Percentiles rank a stretch among this genome's conserved stretches.
Conservation (phyloP, 1,284 basidiomycete species). For the Puccinia novopanici region DNA sequence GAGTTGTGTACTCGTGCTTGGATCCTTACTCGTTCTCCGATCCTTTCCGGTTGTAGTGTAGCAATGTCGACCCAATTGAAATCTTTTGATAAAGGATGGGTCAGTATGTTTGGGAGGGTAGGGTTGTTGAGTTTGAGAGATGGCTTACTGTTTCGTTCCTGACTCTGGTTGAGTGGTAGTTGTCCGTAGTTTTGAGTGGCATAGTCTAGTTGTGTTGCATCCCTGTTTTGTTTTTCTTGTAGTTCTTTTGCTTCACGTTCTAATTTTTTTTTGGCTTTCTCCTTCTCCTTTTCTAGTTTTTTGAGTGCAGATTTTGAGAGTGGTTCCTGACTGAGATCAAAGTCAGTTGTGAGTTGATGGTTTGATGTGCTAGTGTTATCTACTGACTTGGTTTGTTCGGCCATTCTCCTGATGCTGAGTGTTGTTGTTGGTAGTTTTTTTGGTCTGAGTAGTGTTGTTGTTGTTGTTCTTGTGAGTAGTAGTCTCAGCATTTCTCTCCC, state of each 20-base stretch:
- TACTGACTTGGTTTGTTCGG: no score
- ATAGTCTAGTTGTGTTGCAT: constrained; percentile 65
- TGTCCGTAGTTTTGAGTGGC: constrained; percentile 84
- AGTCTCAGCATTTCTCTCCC: no score
- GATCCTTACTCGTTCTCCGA: constrained; percentile 79
- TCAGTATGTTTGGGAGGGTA: background rate
- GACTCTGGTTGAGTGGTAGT: constrained; percentile 88
- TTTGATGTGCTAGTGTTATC: background rate
- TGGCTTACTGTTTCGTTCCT: constrained; percentile 63
- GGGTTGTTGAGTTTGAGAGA: background rate
- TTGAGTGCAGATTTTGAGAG: constrained; percentile 47
- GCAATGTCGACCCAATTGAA: constrained; percentile 66
- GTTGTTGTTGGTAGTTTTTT: background rate
- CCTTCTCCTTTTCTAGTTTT: constrained; percentile 47
- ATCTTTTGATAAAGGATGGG: background rate
- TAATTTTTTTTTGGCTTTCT: constrained; percentile 31
- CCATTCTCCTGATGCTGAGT: background rate
- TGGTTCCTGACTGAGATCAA: constrained; percentile 10
- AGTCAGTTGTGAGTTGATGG: background rate
- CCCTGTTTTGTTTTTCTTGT: constrained; percentile 25
- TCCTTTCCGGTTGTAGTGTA: constrained; percentile 68
- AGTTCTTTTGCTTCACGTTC: constrained; percentile 27
- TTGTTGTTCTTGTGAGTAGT: background rate
- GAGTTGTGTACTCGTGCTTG: constrained; percentile 90
- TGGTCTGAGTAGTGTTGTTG: background rate